phyloP scores from a whole-genome alignment of 371 early-diverging fungal species.

The Massospora cicadina region DNA sequence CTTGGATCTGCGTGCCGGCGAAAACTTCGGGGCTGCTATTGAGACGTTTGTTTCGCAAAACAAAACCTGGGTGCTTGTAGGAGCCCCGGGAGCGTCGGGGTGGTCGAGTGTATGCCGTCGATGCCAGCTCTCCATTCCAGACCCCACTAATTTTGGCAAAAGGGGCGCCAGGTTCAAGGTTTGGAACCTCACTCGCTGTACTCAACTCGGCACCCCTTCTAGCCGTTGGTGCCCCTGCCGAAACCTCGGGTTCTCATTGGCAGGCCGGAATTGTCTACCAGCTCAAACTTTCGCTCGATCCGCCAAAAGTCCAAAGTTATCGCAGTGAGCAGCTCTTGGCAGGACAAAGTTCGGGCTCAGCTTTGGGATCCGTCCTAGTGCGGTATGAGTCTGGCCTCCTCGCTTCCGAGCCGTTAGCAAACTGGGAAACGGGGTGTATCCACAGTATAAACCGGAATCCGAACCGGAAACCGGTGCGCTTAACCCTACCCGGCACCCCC shows the following conservation, averaged over 20 bases:
- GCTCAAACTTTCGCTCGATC: not conserved
- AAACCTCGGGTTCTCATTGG: not conserved
- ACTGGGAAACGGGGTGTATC: not conserved
- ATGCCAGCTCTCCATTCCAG: not conserved
- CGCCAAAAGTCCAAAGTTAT: too few relatives aligned
- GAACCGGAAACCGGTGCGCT: not conserved
- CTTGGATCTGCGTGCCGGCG: not conserved
- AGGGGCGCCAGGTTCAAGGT: not conserved
- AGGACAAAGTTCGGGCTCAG: not conserved
- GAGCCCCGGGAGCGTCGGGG: not conserved
- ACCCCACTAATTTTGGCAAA: not conserved
- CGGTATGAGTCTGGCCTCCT: not conserved
- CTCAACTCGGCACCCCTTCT: not conserved
- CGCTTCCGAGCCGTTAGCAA: not conserved
- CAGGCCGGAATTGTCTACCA: not conserved
- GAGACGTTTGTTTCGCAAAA: not conserved
- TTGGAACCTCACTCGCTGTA: not conserved
- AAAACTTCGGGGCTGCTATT: not conserved
- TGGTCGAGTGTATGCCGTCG: not conserved
- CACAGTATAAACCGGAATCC: not conserved
- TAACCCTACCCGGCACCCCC: not conserved
- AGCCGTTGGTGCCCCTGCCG: not conserved
- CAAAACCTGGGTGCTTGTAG: not conserved
- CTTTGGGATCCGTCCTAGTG: not conserved
- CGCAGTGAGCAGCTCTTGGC: not conserved